Evolutionary conservation across 352 stramenopile species (phyloP).

Genomic region (Globisporangium abappressorium): DNA sequence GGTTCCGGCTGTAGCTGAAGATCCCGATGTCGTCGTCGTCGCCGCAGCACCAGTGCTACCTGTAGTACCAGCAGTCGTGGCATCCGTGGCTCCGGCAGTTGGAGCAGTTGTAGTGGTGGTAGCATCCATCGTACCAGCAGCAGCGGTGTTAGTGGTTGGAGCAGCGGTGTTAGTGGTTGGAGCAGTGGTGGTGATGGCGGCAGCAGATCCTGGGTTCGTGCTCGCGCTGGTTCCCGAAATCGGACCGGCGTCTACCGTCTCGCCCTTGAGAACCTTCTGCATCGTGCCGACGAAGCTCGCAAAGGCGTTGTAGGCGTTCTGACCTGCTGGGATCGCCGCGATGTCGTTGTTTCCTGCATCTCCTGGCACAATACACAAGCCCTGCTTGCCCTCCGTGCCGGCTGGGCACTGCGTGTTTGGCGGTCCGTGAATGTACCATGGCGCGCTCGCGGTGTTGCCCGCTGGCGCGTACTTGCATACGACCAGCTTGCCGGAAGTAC

Average conservation of each 20-base stretch:
- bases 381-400: constrained; percentile 38
- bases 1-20: constrained; percentile 2
- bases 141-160: not conserved
- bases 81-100: not conserved
- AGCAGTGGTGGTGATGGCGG: not conserved
- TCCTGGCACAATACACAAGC: constrained; percentile 51
- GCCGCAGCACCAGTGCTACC: not conserved
- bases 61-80: not conserved
- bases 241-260: constrained; percentile 22
- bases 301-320: constrained; percentile 62
- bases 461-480: constrained; percentile 62
- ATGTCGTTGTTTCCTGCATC: constrained; percentile 49
- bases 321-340: constrained; percentile 46
- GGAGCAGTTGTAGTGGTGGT: constrained; percentile 1
- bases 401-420: constrained; percentile 45
- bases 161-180: not conserved
- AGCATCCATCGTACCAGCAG: not conserved
- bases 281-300: constrained; percentile 49
- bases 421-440: constrained; percentile 62
- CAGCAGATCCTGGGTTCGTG: constrained; percentile 12
- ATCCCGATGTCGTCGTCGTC: constrained; percentile 4
- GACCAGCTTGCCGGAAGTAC: constrained; percentile 35
- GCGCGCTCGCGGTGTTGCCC: constrained; percentile 45
- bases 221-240: constrained; percentile 10
- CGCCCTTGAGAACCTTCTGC: constrained; percentile 45